A percentile compares a stretch with the other conserved stretches of the same genome.
These are phyloP conservation scores for Spatholobus suberectus DNA, from an alignment of 306 rosid genomes.

Conservation along the genomic window DNA sequence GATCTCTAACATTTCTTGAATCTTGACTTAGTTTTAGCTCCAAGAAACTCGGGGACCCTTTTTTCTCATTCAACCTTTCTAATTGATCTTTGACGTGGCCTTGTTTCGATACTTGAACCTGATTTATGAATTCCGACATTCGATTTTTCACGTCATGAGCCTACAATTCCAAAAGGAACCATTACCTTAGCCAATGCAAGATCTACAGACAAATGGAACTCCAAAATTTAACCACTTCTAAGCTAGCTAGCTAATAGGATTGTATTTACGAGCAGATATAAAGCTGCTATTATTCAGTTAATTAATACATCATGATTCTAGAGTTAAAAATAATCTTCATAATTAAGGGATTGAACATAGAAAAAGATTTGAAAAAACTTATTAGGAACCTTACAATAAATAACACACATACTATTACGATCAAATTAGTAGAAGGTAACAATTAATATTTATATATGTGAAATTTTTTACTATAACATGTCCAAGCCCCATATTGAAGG, in stretches of 20 bases:
- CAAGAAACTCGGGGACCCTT: constrained; percentile 45
- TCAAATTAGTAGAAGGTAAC: too few relatives aligned
- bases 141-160: constrained; percentile 41
- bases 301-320: not conserved
- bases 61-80: constrained; percentile 45
- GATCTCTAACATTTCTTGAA: constrained; percentile 9
- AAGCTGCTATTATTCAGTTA: not conserved
- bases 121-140: constrained; percentile 20
- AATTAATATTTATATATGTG: too few relatives aligned
- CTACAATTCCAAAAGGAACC: constrained; percentile 33
- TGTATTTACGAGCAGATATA: not conserved
- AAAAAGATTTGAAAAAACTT: too few relatives aligned
- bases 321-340: not conserved
- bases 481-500: too few relatives aligned
- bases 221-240: not conserved
- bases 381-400: too few relatives aligned
- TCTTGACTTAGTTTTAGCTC: constrained; percentile 59
- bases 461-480: too few relatives aligned
- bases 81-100: not conserved
- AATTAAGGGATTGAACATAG: not conserved
- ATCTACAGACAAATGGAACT: not conserved
- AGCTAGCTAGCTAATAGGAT: not conserved
- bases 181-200: not conserved
- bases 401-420: too few relatives aligned
- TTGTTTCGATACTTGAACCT: constrained; percentile 24